Conservation (phyloP, 106 monocot genomes). For the Dendrobium catenatum region DNA sequence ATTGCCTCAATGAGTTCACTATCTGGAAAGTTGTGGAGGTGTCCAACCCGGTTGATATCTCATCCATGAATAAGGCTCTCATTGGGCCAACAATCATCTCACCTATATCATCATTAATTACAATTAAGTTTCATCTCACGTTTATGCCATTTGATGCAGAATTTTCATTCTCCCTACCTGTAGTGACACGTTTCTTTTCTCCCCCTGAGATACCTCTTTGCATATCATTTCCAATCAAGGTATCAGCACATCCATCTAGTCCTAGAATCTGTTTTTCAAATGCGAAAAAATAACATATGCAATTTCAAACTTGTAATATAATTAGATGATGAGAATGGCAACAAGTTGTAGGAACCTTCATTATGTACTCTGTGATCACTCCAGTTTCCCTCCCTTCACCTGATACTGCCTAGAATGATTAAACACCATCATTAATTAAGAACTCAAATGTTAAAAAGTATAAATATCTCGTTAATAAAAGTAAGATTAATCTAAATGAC, state of each 20-base stretch:
- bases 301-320: not conserved
- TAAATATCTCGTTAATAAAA: not conserved
- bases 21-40: conserved; percentile 20
- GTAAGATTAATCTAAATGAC: not conserved
- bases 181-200: conserved; percentile 38
- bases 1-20: conserved; percentile 15
- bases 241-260: conserved; percentile 30
- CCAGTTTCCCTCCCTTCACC: conserved; percentile 20
- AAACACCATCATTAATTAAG: not conserved
- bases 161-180: conserved; percentile 8
- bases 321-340: too few relatives aligned
- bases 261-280: conserved; percentile 27
- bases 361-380: conserved; percentile 34
- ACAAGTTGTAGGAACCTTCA: conserved; percentile 16
- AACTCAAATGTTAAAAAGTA: not conserved
- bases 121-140: not conserved
- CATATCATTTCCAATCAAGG: conserved; percentile 40
- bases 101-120: not conserved
- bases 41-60: conserved; percentile 20
- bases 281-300: not conserved
- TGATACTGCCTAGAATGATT: conserved; percentile 17
- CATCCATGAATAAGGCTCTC: conserved; percentile 23
- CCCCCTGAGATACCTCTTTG: conserved; percentile 37
- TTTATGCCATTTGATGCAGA: not conserved
- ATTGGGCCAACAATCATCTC: conserved; percentile 18